Evolutionary conservation across 306 rosid genomes (phyloP), one percentile per base, ranked within the genome.

Genomic region (Carpinus fangiana): DNA sequence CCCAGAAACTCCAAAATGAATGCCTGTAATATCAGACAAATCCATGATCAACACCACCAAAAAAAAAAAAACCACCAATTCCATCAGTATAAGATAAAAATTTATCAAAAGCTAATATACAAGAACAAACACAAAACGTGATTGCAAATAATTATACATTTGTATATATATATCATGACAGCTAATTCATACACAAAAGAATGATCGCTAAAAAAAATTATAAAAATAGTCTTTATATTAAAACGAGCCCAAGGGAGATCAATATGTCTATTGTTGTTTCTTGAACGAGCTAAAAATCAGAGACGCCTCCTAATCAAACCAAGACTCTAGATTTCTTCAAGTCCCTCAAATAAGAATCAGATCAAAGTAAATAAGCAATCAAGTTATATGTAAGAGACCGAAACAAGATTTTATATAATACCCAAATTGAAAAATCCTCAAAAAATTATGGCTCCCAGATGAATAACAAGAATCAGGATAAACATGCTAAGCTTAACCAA

Each of bases 1-100:
- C 70, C 79, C 31, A 70, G 17, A 67, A 20, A 48, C 66, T 50
- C 57, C 80, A 75, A 41, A 16, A 12, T 20, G 43, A 64, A 52
- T 41, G 20, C 82, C 87, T 77, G 80, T 43, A 52, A 23, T 28
- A 28, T 28, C 21, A 59, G 50, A 2, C 14, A 14, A 60, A n/a
- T 21, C 54, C 64, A 53, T 26, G 53, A 41, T 64, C 73, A 65
- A 20, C 48, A 53, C 34, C 59, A 9, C 36, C 1, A 8, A 2
- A 13, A 7, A 21, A n/a, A 23, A 9, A n/a, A 11, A 34, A 20
- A 45, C 6, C 7, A 48, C 12, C 56, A 47, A 45, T 20, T 8
- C 20, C 17, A 23, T 7, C 12, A 23, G 20, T 8, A 48, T 4
- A 46, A 8, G 50, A 50, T 4, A 71, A 5, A 48, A 51, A 38